Percentiles rank a stretch among this genome's conserved stretches.
Evolutionary conservation across 2,329 filamentous ascomycete genomes (phyloP).

Genomic region (Triangularia verruculosa): DNA sequence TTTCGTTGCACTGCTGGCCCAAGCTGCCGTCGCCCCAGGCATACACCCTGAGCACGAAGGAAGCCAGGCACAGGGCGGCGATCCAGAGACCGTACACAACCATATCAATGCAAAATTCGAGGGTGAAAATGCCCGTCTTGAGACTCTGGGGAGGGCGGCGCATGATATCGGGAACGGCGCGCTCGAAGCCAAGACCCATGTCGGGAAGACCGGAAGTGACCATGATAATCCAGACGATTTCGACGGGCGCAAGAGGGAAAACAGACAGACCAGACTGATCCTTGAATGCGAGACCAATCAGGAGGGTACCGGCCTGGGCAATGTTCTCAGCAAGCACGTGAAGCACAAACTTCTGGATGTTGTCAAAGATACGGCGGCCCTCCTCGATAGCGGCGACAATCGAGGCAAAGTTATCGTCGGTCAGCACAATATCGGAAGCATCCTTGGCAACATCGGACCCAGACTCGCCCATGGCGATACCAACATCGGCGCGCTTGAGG

Average conservation of each 20-base stretch:
- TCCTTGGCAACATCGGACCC: conserved; percentile 75
- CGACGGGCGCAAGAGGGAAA: conserved; percentile 68
- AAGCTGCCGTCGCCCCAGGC: conserved; percentile 47
- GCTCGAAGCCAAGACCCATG: conserved; percentile 69
- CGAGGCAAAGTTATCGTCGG: conserved; percentile 84
- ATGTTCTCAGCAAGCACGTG: conserved; percentile 70
- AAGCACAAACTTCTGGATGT: conserved; percentile 68
- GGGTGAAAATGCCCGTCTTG: conserved; percentile 60
- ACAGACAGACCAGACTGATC: conserved; percentile 58
- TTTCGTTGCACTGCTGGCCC: conserved; percentile 56
- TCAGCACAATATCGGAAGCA: conserved; percentile 83
- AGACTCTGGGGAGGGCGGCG: conserved; percentile 61
- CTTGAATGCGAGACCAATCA: conserved; percentile 68
- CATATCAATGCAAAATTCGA: conserved; percentile 64
- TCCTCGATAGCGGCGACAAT: conserved; percentile 70
- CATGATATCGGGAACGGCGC: conserved; percentile 66
- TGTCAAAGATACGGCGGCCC: conserved; percentile 69
- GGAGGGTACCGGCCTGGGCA: conserved; percentile 64
- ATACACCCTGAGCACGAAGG: conserved; percentile 61
- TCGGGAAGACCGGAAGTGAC: conserved; percentile 70
- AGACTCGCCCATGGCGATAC: conserved; percentile 70
- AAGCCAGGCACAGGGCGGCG: conserved; percentile 58
- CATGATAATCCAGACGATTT: conserved; percentile 76
- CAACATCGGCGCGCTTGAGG: conserved; percentile 69
- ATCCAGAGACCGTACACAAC: conserved; percentile 65